Evolutionary conservation across 2,329 filamentous ascomycete species (phyloP), one percentile per base, ranked within the genome.

Genomic region (Furcasterigmium furcatum): DNA sequence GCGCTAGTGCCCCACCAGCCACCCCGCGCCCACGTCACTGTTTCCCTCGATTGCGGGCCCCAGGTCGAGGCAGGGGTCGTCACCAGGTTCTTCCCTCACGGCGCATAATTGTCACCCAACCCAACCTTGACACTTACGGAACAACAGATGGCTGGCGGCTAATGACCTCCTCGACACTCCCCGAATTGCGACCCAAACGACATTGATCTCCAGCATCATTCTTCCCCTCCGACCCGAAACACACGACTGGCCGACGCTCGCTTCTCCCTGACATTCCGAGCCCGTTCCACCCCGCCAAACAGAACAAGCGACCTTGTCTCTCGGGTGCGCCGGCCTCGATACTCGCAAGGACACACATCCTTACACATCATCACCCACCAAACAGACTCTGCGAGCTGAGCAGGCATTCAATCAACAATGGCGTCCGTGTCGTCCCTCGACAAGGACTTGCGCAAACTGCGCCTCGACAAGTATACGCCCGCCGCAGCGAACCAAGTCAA

Each of bases 381-480:
- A n/a, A n/a, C n/a, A n/a, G n/a, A n/a, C n/a, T n/a, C 9, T 16
- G 4, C 19, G 9, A 36, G 34, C 34, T 8, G 34, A 14, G 18
- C 4, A 16, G 16, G 30, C 30, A 27, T 36, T 16, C 12, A 36
- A 14, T 19, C n/a, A 36, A 36, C 19, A 18, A 97, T 97, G 92
- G 91, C 92, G 57, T 96, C 92, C 32, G 92, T 97, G 25, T 81
- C 89, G 52, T 96, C 90, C 52, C 76, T 99, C 50, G 94, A 97
- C 70, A 92, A 92, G 68, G 94, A 99, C 74, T 79, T 99, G 82
- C 88, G 89, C 77, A 91, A 85, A 65, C 69, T 97, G 78, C 91
- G 94, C 68, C 77, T 96, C 59, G 88, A 91, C 50, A 88, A 92
- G 70, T 97, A 96, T 70, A 97, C 92, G 2, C 90, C 91, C 19